Evolutionary conservation across 306 rosid genomes (phyloP).

Genomic region (Lotus japonicus): DNA sequence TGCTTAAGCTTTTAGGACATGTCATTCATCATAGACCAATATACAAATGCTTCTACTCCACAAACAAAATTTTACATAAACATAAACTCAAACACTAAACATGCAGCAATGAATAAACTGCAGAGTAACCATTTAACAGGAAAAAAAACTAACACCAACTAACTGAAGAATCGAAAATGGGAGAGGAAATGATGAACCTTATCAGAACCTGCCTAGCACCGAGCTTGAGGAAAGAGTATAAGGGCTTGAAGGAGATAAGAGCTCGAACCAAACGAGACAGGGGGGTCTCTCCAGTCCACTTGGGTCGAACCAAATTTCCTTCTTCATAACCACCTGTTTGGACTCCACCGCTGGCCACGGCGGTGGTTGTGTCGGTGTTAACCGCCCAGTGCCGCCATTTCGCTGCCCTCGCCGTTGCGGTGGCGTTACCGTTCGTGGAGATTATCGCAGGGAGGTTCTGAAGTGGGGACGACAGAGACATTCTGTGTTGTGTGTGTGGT

Average conservation of each 20-base stretch:
- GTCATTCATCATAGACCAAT: no score
- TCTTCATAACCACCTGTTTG: constrained; percentile 26
- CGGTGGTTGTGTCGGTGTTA: constrained; percentile 18
- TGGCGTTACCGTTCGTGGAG: constrained; percentile 13
- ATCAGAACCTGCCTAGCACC: constrained; percentile 55
- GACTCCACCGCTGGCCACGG: not conserved
- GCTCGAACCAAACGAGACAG: constrained; percentile 50
- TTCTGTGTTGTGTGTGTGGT: not conserved
- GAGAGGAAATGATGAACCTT: constrained; percentile 22
- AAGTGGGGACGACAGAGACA: constrained; percentile 39
- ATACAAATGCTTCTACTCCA: no score
- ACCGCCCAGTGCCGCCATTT: constrained; percentile 5
- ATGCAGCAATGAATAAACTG: no score
- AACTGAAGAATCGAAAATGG: not conserved
- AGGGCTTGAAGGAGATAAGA: constrained; percentile 52
- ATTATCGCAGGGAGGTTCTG: constrained; percentile 26
- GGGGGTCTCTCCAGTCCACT: constrained; percentile 50
- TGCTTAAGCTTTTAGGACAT: no score
- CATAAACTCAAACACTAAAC: no score
- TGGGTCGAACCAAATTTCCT: constrained; percentile 42
- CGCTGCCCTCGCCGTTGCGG: not conserved
- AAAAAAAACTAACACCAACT: no score
- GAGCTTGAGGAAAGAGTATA: constrained; percentile 55
- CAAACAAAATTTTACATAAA: no score
- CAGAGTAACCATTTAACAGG: no score